Base-by-base conservation (phyloP, 2,329 filamentous ascomycete species). In the Immersiporthe knoxdaviesiana region DNA sequence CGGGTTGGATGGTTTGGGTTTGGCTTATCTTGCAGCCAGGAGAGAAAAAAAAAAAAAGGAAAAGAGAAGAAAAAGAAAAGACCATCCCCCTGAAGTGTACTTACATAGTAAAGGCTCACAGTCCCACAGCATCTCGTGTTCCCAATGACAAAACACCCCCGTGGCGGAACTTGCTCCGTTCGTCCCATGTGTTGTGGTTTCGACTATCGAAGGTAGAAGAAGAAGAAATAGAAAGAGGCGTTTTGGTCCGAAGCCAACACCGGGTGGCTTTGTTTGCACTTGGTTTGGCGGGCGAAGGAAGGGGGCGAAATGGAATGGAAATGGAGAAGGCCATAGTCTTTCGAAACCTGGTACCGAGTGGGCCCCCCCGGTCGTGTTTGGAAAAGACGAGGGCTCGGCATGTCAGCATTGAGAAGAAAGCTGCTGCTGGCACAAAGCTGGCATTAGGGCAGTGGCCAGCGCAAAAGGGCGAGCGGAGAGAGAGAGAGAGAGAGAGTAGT, bases 301-400 rank as follows among this genome's bases (percentile, higher is more conserved):
- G 50, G 50, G n/a, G n/a, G n/a, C n/a, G n/a, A n/a, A n/a, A n/a
- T n/a, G n/a, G 50, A 27, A 5, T 6, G 21, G 41, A 10, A 24
- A 56, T 56, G 52, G 24, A 56, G 7, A 44, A 50, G n/a, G 27
- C 59, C 18, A 56, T 56, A 16, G n/a, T 35, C 35, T 1, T 18
- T 63, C 67, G 63, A 66, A 69, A 69, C 63, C 37, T 61, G 68
- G 68, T 67, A 59, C 63, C 68, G 68, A 65, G 50, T 44, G 52
- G 47, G 27, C 52, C 14, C 63, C 67, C 64, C 56, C 37, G 18
- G 37, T 67, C 39, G 37, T 66, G 68, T 69, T 69, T 69, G 35
- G 58, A 58, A 69, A 59, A 47, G 61, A 63, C 24, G 64, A 56
- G 64, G 35, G 67, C 37, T n/a, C 56, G 47, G 63, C 63, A 56